phyloP scores from a whole-genome alignment of 768 basidiomycete species.

The Calvatia gigantea region DNA sequence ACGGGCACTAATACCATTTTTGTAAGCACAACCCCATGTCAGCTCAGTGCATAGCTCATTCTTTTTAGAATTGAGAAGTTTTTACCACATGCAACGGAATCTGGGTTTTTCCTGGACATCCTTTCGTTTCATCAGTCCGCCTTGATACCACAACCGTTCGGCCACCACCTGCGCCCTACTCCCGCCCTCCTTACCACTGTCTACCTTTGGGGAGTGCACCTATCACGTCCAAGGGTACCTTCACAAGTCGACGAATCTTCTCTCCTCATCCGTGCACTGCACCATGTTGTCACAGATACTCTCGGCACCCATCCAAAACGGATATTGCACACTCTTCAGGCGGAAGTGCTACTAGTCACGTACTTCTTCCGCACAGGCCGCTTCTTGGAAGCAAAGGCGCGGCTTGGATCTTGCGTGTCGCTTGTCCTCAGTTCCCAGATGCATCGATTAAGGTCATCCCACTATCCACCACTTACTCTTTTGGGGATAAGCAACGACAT shows the following conservation, averaged over 20 bases:
- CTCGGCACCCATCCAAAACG: slow-evolving; percentile 45
- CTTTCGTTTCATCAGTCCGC: slow-evolving; percentile 44
- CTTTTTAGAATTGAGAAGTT: slow-evolving; percentile 52
- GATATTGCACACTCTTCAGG: slow-evolving; percentile 54
- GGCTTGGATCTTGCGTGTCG: slow-evolving; percentile 49
- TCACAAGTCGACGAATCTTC: slow-evolving; percentile 39
- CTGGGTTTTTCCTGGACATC: slow-evolving; percentile 64
- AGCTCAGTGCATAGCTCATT: slow-evolving; percentile 4
- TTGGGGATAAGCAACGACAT: slow-evolving; percentile 38
- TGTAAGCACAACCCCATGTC: slow-evolving; percentile 24
- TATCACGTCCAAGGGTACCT: slow-evolving; percentile 30
- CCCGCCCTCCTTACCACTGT: slow-evolving; percentile 47
- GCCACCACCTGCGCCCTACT: slow-evolving; percentile 43
- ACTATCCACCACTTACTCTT: slow-evolving; percentile 30
- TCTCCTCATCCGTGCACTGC: slow-evolving; percentile 48
- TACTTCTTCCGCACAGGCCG: slow-evolving; percentile 63
- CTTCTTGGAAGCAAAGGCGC: slow-evolving; percentile 58
- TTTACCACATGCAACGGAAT: slow-evolving; percentile 49
- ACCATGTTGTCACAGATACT: slow-evolving; percentile 42
- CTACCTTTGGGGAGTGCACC: slow-evolving; percentile 50
- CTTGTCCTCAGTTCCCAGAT: slow-evolving; percentile 45
- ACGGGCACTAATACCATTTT: slow-evolving; percentile 30
- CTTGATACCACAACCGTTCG: slow-evolving; percentile 46
- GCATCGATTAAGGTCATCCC: slow-evolving; percentile 41
- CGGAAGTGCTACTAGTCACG: slow-evolving; percentile 60